These are phyloP conservation scores for Agaricus sinodeliciosus DNA, from an alignment of 768 basidiomycete species.

Conservation along the genomic window DNA sequence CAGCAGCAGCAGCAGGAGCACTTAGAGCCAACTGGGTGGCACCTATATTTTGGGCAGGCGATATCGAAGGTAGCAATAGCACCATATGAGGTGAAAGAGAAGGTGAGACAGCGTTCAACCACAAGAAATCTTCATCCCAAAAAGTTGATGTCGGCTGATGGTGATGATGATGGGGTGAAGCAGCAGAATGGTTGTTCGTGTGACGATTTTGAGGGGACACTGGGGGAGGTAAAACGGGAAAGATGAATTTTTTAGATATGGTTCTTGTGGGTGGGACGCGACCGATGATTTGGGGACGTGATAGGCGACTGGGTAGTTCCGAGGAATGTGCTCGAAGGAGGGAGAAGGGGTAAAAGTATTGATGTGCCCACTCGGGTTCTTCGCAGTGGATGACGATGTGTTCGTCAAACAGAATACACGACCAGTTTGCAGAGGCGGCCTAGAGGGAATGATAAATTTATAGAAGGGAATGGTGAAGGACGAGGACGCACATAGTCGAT, in stretches of 20 bases:
- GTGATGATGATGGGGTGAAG: neutral
- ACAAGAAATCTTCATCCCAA: neutral
- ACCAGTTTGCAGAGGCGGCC: slow-evolving; percentile 71
- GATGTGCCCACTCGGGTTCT: slow-evolving; percentile 56
- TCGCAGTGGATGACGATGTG: slow-evolving; percentile 73
- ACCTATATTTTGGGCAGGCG: slow-evolving; percentile 2
- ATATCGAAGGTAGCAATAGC: neutral
- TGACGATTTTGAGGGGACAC: neutral
- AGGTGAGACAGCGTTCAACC: slow-evolving; percentile 5
- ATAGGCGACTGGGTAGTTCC: slow-evolving; percentile 18
- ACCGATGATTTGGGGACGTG: slow-evolving; percentile 33
- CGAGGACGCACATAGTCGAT: slow-evolving; percentile 60
- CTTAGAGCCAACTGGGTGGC: neutral
- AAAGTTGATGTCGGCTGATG: neutral
- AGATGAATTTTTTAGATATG: slow-evolving; percentile 46
- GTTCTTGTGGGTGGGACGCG: slow-evolving; percentile 38
- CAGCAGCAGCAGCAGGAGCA: neutral
- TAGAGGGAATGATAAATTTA: slow-evolving; percentile 18
- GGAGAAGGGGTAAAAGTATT: slow-evolving; percentile 61
- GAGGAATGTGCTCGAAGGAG: slow-evolving; percentile 29
- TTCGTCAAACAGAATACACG: slow-evolving; percentile 58
- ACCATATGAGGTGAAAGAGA: slow-evolving; percentile 8
- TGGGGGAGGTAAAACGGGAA: slow-evolving; percentile 23
- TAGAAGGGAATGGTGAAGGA: neutral
- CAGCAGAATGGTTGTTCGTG: no score